These are phyloP conservation scores for Rutidosis leptorrhynchoides DNA, from an alignment of 129 eudicot genomes.

Conservation along the genomic window DNA sequence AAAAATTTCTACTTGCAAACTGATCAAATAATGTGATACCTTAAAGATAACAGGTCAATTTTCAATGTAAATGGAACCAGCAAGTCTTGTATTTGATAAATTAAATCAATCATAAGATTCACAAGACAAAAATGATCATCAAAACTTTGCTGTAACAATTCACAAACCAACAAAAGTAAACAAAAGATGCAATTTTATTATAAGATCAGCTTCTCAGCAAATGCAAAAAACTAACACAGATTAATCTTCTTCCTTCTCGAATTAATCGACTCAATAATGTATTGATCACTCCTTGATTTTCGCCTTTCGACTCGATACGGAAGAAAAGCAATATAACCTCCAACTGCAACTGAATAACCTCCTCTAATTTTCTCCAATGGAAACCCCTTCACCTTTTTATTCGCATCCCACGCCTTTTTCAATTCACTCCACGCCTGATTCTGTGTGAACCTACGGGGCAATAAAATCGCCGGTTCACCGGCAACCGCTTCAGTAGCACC, in stretches of 20 bases:
- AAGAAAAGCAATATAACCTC: conserved; percentile 45
- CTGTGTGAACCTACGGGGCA: conserved; percentile 29
- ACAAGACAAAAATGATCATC: neutral
- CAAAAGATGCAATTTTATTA: no score
- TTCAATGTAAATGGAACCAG: no score
- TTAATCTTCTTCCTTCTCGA: conserved; percentile 24
- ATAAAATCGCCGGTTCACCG: conserved; percentile 31
- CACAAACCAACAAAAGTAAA: neutral
- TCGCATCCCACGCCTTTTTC: conserved; percentile 7
- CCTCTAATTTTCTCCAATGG: conserved; percentile 34
- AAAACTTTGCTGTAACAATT: neutral
- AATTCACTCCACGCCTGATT: conserved; percentile 29
- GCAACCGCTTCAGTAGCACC: conserved; percentile 36
- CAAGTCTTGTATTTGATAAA: no score
- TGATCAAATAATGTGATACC: no score
- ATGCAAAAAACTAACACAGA: neutral
- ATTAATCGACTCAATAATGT: conserved; percentile 19
- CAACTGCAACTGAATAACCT: conserved; percentile 46
- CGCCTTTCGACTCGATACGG: conserved; percentile 19
- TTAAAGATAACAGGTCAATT: no score
- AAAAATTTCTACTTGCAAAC: no score
- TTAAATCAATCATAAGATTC: no score
- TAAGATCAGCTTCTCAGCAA: neutral
- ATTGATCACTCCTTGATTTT: conserved; percentile 4
- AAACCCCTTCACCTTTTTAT: conserved; percentile 23